A percentile compares a stretch with the other conserved stretches of the same genome.
phyloP scores from a whole-genome alignment of 129 eudicot genomes.

The Centrapalus pauciflorus region DNA sequence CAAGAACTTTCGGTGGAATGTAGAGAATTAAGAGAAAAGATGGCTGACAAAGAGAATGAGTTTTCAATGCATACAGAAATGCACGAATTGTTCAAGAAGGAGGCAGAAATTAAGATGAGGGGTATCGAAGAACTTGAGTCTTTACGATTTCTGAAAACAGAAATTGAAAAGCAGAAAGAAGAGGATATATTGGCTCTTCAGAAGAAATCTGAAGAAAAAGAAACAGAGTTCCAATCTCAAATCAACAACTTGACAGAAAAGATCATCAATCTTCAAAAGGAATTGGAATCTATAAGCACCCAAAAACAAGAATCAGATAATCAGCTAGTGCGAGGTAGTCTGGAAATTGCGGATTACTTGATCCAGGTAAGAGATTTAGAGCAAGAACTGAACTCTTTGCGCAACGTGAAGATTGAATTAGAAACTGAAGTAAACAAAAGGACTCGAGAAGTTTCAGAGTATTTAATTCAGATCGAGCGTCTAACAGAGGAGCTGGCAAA shows the following conservation, averaged over 20 bases:
- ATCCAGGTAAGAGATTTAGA: no score
- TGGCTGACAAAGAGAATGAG: constrained; percentile 33
- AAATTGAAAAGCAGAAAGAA: constrained; percentile 53
- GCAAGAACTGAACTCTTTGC: no score
- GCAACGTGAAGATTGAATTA: no score
- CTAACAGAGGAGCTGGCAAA: constrained; percentile 36
- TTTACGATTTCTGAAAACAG: constrained; percentile 31
- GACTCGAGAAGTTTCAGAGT: no score
- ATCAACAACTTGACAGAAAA: constrained; percentile 32
- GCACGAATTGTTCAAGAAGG: constrained; percentile 53
- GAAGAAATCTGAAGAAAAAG: constrained; percentile 44
- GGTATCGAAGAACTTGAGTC: constrained; percentile 47
- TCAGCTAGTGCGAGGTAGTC: no score
- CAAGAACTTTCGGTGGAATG: constrained; percentile 45
- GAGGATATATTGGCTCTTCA: constrained; percentile 49
- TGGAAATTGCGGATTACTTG: no score
- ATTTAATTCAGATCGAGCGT: constrained; percentile 29
- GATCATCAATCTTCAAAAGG: constrained; percentile 25
- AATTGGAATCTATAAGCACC: constrained; percentile 33
- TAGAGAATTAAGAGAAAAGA: constrained; percentile 32
- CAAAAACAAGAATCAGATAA: constrained; percentile 41
- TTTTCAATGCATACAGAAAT: constrained; percentile 34
- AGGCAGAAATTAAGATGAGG: constrained; percentile 27
- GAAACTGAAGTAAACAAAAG: no score
- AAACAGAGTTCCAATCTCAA: constrained; percentile 29